Evolutionary conservation across 805 yeast genomes (phyloP).

Genomic region (Candida glaebosa): DNA sequence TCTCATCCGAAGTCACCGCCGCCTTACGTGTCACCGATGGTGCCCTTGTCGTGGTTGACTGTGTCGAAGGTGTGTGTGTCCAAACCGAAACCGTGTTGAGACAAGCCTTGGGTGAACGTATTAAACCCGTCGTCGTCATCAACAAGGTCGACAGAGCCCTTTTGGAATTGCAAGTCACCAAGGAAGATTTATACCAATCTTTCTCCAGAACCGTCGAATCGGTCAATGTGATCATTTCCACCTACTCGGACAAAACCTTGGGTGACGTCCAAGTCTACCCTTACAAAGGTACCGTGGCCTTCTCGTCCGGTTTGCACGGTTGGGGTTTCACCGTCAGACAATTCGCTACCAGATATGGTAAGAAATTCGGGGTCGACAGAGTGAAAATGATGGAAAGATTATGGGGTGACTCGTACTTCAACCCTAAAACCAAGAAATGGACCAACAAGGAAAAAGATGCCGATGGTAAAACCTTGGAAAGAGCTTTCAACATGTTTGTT

Average conservation of each 20-base stretch:
- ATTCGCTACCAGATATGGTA: slow-evolving; percentile 95
- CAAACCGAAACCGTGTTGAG: slow-evolving; percentile 99
- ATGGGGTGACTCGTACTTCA: slow-evolving; percentile 99
- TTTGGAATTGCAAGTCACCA: slow-evolving; percentile 96
- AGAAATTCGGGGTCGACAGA: slow-evolving; percentile 99
- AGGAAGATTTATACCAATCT: slow-evolving; percentile 98
- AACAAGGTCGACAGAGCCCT: slow-evolving; percentile 99
- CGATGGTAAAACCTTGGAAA: slow-evolving; percentile 91
- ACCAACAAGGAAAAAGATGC: slow-evolving; percentile 94
- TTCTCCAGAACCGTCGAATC: slow-evolving; percentile 99
- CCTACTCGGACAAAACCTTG: slow-evolving; percentile 82
- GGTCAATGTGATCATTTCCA: slow-evolving; percentile 96
- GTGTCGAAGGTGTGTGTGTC: slow-evolving; percentile 99
- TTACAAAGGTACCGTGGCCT: slow-evolving; percentile 97
- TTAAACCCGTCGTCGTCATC: slow-evolving; percentile 96
- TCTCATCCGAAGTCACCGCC: slow-evolving; percentile 99
- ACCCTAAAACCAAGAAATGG: slow-evolving; percentile 99
- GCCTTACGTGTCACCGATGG: slow-evolving; percentile 99
- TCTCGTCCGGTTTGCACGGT: slow-evolving; percentile 99
- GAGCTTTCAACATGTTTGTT: slow-evolving; percentile 99
- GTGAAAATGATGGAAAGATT: slow-evolving; percentile 97
- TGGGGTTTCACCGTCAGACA: slow-evolving; percentile 99
- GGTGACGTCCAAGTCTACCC: slow-evolving; percentile 99
- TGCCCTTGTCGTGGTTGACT: slow-evolving; percentile 98
- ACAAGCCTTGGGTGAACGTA: slow-evolving; percentile 99